These are phyloP conservation scores for Pichia sp. DNA, from an alignment of 1,139 yeast genomes.

Conservation along the genomic window DNA sequence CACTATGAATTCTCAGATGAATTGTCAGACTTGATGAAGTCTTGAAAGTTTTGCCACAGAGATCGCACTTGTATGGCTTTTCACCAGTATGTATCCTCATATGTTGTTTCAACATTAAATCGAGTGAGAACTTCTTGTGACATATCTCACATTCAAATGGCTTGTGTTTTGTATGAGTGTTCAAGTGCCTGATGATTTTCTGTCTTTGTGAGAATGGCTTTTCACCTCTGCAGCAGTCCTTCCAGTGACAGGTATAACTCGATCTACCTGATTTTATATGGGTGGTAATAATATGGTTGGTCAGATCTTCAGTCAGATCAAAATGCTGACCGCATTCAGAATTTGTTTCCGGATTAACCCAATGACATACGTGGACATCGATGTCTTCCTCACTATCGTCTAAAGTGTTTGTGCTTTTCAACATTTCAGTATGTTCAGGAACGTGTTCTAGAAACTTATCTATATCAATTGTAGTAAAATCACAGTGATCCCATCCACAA, in stretches of 20 bases:
- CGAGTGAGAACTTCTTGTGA: conserved; percentile 65
- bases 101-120: conserved; percentile 67
- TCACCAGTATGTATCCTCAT: conserved; percentile 85
- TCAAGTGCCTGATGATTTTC: conserved; percentile 78
- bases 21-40: conserved; percentile 53
- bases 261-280: conserved; percentile 78
- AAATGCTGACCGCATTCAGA: conserved; percentile 47
- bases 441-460: conserved; percentile 58
- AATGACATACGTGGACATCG: conserved; percentile 38
- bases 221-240: conserved; percentile 62
- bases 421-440: conserved; percentile 32
- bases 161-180: conserved; percentile 79
- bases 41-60: conserved; percentile 50
- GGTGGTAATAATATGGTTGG: conserved; percentile 58
- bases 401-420: neutral
- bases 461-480: conserved; percentile 48
- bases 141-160: conserved; percentile 71
- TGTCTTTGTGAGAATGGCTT: conserved; percentile 76
- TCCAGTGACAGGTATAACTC: conserved; percentile 71
- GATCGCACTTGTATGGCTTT: conserved; percentile 46
- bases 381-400: conserved; percentile 24
- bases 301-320: conserved; percentile 53
- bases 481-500: conserved; percentile 78
- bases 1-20: conserved; percentile 52
- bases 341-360: conserved; percentile 23